Conservation (phyloP, 768 basidiomycete genomes). For the Tricholoma terreum region DNA sequence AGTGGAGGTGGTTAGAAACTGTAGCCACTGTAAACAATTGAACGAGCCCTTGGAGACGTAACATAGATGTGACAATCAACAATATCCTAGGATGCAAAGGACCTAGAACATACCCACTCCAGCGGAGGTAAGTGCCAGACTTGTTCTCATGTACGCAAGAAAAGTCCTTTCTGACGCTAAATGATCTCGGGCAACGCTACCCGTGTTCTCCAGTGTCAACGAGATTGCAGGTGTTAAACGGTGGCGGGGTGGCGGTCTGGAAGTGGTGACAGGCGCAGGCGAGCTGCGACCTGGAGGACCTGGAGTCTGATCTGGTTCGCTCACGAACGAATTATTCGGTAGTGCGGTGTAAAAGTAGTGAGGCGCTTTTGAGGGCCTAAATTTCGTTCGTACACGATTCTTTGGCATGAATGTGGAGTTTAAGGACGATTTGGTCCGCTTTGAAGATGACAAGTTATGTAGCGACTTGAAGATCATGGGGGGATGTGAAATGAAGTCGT, state of each 20-base stretch:
- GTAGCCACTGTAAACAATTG: constrained; percentile 21
- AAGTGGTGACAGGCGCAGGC: neutral
- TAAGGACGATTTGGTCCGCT: constrained; percentile 7
- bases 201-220: constrained; percentile 41
- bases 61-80: neutral
- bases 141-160: constrained; percentile 52
- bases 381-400: constrained; percentile 8
- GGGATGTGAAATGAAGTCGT: neutral
- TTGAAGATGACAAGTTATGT: neutral
- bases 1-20: constrained; percentile 6
- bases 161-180: constrained; percentile 52
- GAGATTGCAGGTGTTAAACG: constrained; percentile 7
- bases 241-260: neutral
- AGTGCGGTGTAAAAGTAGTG: neutral
- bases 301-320: neutral
- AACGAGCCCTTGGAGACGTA: constrained; percentile 13
- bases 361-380: neutral
- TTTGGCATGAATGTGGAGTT: constrained; percentile 4
- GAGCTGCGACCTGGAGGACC: neutral
- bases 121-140: constrained; percentile 47
- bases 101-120: constrained; percentile 34
- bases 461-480: neutral
- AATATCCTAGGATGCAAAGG: neutral
- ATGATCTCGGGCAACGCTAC: constrained; percentile 53
- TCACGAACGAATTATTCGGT: neutral